phyloP scores from a whole-genome alignment of 129 eudicot genomes.

The Smallanthus sonchifolius region DNA sequence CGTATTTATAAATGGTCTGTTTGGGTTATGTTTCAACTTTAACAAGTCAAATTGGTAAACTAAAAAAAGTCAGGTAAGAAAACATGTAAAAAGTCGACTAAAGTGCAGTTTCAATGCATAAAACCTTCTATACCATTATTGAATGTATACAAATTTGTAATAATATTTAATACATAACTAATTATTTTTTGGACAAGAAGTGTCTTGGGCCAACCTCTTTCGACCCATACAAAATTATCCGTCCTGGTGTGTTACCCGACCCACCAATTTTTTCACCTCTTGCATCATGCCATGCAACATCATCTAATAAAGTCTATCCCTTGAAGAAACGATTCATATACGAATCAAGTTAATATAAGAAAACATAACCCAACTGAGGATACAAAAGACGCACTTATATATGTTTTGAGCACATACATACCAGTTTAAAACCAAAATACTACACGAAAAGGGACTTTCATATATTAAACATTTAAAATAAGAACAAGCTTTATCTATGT shows the following conservation, averaged over 20 bases:
- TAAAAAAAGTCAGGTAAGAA: not conserved
- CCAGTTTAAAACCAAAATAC: too few species aligned
- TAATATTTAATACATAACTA: not conserved
- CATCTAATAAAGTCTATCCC: too few species aligned
- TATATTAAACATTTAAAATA: too few species aligned
- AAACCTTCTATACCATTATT: not conserved
- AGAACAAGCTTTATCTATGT: too few species aligned
- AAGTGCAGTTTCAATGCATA: not conserved
- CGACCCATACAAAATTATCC: not conserved
- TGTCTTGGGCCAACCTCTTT: not conserved
- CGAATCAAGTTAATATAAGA: too few species aligned
- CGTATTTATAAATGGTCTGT: not conserved
- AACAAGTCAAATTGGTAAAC: not conserved
- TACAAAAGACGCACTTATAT: too few species aligned
- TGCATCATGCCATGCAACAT: not conserved
- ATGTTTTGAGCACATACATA: too few species aligned
- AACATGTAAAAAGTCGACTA: not conserved
- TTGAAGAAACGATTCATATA: too few species aligned
- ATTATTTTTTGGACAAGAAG: not conserved
- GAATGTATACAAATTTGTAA: not conserved
- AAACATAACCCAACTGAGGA: too few species aligned
- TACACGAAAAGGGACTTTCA: too few species aligned
- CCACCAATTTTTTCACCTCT: not conserved
- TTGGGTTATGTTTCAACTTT: not conserved
- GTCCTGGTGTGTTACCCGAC: not conserved